A percentile compares a stretch with the other conserved stretches of the same genome.
Conservation (phyloP, 768 basidiomycete species). For the Lactarius pseudohatsudake region DNA sequence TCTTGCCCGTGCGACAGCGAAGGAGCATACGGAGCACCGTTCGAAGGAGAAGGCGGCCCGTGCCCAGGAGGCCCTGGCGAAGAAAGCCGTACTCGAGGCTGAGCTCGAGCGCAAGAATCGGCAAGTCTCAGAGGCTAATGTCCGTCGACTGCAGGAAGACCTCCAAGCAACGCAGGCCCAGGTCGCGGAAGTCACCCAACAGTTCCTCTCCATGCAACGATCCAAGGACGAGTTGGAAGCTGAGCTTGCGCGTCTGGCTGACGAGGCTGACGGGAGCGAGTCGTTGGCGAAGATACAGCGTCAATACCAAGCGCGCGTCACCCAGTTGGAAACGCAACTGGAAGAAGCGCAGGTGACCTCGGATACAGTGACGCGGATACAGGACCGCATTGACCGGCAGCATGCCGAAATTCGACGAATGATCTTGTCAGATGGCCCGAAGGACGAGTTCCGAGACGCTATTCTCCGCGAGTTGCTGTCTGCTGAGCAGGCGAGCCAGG, state of each 20-base stretch:
- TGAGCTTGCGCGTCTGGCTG: slow-evolving; percentile 65
- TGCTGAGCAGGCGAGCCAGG: slow-evolving; percentile 57
- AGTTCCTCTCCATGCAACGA: slow-evolving; percentile 51
- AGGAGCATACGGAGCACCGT: slow-evolving; percentile 62
- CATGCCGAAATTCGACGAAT: slow-evolving; percentile 73
- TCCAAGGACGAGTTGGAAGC: slow-evolving; percentile 66
- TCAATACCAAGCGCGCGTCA: slow-evolving; percentile 61
- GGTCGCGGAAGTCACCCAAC: slow-evolving; percentile 52
- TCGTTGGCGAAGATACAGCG: slow-evolving; percentile 61
- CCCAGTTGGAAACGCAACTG: slow-evolving; percentile 60
- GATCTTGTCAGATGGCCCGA: slow-evolving; percentile 54
- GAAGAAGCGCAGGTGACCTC: slow-evolving; percentile 55
- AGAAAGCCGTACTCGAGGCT: slow-evolving; percentile 54
- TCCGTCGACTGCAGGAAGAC: slow-evolving; percentile 60
- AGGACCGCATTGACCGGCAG: slow-evolving; percentile 61
- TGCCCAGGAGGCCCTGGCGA: slow-evolving; percentile 59
- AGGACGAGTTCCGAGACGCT: slow-evolving; percentile 62
- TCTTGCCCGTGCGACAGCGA: slow-evolving; percentile 67
- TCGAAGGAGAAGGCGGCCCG: slow-evolving; percentile 66
- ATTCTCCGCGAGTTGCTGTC: slow-evolving; percentile 62
- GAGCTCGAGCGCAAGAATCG: slow-evolving; percentile 68
- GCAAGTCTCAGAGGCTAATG: slow-evolving; percentile 63
- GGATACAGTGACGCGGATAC: slow-evolving; percentile 52
- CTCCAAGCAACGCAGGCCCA: slow-evolving; percentile 57
- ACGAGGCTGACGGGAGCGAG: slow-evolving; percentile 52